These are phyloP conservation scores for Picochlorum sp. DNA, from an alignment of 139 green algal species.

Conservation along the genomic window DNA sequence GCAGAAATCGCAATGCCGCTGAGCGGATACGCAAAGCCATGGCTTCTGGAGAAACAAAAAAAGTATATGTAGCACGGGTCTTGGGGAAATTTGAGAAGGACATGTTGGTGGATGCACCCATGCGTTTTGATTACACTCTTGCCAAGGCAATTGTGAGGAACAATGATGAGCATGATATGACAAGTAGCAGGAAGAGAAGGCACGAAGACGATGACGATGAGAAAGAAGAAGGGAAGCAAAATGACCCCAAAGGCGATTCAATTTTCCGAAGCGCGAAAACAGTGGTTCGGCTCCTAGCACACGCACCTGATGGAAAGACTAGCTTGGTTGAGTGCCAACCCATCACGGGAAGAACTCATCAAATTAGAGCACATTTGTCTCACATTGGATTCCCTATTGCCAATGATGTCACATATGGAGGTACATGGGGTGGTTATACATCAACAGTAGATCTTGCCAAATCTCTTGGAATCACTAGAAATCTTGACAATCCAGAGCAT, in stretches of 20 bases:
- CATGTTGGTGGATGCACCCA: background rate
- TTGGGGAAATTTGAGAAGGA: slow-evolving; percentile 49
- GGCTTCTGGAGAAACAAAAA: slow-evolving; percentile 41
- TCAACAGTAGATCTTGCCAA: background rate
- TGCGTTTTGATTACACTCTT: background rate
- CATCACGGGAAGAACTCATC: slow-evolving; percentile 60
- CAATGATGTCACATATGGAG: slow-evolving; percentile 64
- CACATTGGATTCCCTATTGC: slow-evolving; percentile 60
- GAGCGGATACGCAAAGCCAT: slow-evolving; percentile 43
- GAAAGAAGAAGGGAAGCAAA: background rate
- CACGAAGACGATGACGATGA: background rate
- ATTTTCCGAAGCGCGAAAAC: slow-evolving; percentile 24
- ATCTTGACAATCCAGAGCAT: no score
- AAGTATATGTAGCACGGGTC: slow-evolving; percentile 80
- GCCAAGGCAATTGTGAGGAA: background rate
- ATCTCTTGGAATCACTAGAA: no score
- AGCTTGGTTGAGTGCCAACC: slow-evolving; percentile 57
- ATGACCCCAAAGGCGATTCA: background rate
- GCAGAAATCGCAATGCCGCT: slow-evolving; percentile 44
- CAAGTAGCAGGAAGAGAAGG: background rate
- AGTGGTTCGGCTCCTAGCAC: slow-evolving; percentile 37
- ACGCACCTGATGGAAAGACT: slow-evolving; percentile 45
- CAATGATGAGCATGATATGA: no score
- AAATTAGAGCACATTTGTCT: slow-evolving; percentile 64
- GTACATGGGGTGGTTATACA: slow-evolving; percentile 16